A percentile compares a stretch with the other conserved stretches of the same genome.
phyloP scores from a whole-genome alignment of 768 basidiomycete species.

The Cubamyces sp. region DNA sequence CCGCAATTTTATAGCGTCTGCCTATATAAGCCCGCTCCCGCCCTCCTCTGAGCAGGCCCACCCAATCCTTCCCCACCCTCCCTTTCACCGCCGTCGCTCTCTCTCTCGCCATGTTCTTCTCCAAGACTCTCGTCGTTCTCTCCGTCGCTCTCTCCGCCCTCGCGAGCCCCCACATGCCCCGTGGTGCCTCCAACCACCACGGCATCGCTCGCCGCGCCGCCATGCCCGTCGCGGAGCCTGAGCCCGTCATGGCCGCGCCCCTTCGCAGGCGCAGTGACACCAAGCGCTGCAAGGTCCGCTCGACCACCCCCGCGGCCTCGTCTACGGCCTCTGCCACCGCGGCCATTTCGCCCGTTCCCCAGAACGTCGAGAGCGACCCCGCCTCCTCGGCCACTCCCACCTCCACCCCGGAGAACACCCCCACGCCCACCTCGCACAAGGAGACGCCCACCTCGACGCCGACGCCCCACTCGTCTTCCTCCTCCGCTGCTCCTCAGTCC shows the following conservation, averaged over 20 bases:
- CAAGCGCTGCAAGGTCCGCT: constrained; percentile 31
- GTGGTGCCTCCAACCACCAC: constrained; percentile 42
- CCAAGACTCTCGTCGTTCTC: constrained; percentile 48
- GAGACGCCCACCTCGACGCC: constrained; percentile 22
- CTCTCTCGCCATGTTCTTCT: constrained; percentile 44
- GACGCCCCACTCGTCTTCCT: constrained; percentile 25
- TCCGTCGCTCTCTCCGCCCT: constrained; percentile 46
- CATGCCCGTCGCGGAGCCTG: constrained; percentile 31
- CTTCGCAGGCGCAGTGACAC: constrained; percentile 14
- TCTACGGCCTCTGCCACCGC: constrained; percentile 29
- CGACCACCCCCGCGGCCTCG: constrained; percentile 19
- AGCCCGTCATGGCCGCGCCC: constrained; percentile 19
- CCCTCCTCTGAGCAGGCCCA: constrained; percentile 21
- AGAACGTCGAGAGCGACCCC: constrained; percentile 19
- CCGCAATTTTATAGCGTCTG: background rate
- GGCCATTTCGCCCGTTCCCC: constrained; percentile 1
- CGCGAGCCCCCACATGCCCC: constrained; percentile 45
- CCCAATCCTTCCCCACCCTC: constrained; percentile 23
- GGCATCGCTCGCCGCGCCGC: constrained; percentile 50
- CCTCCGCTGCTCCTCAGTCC: constrained; percentile 14
- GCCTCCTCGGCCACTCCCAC: constrained; percentile 17
- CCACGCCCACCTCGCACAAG: constrained; percentile 13
- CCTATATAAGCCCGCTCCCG: constrained; percentile 21
- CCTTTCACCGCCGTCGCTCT: constrained; percentile 17
- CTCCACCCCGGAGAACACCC: constrained; percentile 7